Conservation (phyloP, 345 rosid species). For the Schrenkiella parvula region DNA sequence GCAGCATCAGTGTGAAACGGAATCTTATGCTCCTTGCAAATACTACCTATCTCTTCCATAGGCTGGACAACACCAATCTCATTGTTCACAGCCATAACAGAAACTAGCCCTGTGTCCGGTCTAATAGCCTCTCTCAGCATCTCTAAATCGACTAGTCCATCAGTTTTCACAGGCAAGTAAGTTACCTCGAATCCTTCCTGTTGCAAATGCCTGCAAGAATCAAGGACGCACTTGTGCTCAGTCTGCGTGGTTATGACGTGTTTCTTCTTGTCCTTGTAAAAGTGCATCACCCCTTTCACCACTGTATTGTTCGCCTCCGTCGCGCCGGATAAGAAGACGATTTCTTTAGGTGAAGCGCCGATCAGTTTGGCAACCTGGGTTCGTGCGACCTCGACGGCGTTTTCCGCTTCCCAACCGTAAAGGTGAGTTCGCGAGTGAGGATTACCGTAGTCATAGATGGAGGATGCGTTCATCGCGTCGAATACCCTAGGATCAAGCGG, state of each 20-base stretch:
- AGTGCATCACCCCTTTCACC: conserved; percentile 90
- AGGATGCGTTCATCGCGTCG: conserved; percentile 81
- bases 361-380: conserved; percentile 66
- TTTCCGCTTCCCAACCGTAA: conserved; percentile 96
- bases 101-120: conserved; percentile 79
- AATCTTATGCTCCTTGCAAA: conserved; percentile 74
- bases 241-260: conserved; percentile 93
- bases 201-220: conserved; percentile 92
- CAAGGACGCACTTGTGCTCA: conserved; percentile 94
- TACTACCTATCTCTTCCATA: conserved; percentile 78
- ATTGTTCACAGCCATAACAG: conserved; percentile 93
- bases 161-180: conserved; percentile 65
- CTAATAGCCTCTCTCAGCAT: conserved; percentile 56
- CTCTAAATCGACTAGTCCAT: conserved; percentile 74
- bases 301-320: conserved; percentile 90
- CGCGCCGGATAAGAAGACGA: conserved; percentile 91
- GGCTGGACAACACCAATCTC: conserved; percentile 97
- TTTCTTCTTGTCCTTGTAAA: conserved; percentile 80
- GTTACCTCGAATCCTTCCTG: conserved; percentile 96
- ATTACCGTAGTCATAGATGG: conserved; percentile 67
- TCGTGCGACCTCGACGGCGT: conserved; percentile 80
- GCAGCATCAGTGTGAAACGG: conserved; percentile 95
- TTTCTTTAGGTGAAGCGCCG: conserved; percentile 83
- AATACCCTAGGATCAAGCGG: conserved; percentile 88
- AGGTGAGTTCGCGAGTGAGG: conserved; percentile 98